Evolutionary conservation across 129 eudicot species (phyloP), one percentile per base, ranked within the genome.

Genomic region (Apium graveolens): DNA sequence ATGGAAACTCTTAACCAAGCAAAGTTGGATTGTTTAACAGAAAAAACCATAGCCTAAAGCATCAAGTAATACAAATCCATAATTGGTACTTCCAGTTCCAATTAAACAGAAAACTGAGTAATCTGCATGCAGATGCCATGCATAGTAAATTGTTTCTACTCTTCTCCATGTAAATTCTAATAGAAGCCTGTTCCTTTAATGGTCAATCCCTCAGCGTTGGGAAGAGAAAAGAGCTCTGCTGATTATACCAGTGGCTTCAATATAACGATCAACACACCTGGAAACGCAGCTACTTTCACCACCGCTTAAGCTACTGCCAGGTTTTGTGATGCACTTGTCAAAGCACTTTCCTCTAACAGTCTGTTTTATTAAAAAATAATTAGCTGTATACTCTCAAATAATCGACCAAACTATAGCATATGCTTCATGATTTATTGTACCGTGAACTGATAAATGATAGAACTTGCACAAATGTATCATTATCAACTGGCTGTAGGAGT

Each of bases 281-380:
- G 95, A 90, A 69, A 95, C 78, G 84, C 98, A 95, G 76, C 96
- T 95, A 72, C 91, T 80, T 74, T 95, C 98, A 51, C 98, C 87
- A 13, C 98, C 94, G 57, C 98, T 90, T 63, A 95, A 75, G 77
- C 96, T 91, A 80, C 87, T 89, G 32, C 98, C 96, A 21, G 97
- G 98, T 82, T 93, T 95, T 9, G 94, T 90, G 68, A 95, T 90
- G 81, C 98, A 95, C 89, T 95, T 95, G 20, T 95, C 98, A 60
- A 95, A 91, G 88, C 97, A 95, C 85, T 95, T 95, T 11, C 94
- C 97, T 80, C 97, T 88, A 32, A 95, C 96, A 5, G 98, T 91
- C 98, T 95, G 88, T 70, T 37, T 63, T 34, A 78, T 27, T 4
- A 76, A 75, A 79, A 44, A 51, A 79, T 27, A 35, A 20, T 13